These are phyloP conservation scores for Dendrostoma leiphaemia DNA, from an alignment of 2,329 filamentous ascomycete species.

Conservation along the genomic window DNA sequence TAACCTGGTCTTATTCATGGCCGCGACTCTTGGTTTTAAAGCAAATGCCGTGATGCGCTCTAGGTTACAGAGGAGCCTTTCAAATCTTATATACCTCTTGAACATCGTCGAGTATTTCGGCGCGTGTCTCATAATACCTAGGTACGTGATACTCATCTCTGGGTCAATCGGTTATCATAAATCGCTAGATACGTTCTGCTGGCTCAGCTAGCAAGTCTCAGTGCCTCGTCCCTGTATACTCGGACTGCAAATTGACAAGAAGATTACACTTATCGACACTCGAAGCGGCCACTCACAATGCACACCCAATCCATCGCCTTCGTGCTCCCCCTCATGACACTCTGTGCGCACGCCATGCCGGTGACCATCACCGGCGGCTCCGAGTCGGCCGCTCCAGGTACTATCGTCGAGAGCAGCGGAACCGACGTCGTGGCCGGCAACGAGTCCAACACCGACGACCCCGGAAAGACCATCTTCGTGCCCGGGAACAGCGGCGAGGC, in stretches of 20 bases:
- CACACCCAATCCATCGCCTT: background rate
- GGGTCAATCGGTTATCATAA: background rate
- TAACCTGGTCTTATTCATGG: background rate
- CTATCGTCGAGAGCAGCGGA: background rate
- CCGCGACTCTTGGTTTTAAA: background rate
- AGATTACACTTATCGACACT: background rate
- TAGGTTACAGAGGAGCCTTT: background rate
- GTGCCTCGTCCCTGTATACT: background rate
- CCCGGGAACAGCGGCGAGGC: background rate
- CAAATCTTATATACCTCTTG: background rate
- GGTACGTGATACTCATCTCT: background rate
- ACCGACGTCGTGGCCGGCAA: background rate
- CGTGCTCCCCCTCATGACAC: background rate
- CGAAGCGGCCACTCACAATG: background rate
- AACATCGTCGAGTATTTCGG: background rate
- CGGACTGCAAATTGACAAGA: too few species aligned
- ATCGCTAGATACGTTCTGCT: background rate
- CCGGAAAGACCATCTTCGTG: background rate
- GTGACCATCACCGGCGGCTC: background rate
- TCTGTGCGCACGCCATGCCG: background rate
- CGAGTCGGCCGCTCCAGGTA: background rate
- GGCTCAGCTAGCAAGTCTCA: background rate
- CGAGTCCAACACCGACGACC: background rate
- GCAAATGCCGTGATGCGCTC: background rate
- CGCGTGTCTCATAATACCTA: background rate